Evolutionary conservation across 352 stramenopile species (phyloP), one percentile per base, ranked within the genome.

Genomic region (Phytophthora citricola): DNA sequence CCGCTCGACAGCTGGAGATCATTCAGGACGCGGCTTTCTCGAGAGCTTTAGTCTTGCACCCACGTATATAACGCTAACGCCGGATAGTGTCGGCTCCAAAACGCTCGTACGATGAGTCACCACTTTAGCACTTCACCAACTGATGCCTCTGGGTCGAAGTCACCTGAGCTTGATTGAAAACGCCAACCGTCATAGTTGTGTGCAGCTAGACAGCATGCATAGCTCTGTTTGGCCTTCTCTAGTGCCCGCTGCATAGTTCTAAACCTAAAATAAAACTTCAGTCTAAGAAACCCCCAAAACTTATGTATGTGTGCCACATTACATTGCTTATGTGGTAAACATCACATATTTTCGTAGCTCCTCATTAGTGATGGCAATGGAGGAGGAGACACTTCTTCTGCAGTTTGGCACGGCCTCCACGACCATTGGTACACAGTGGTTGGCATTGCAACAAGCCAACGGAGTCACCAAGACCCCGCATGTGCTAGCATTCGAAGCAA

Each of bases 401-500:
- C 78, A 91, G 58, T 94, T 94, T 52, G 85, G 85, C 62, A 78
- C 82, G 51, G 85, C 85, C 4, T 55, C 85, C 27, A 91, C 75
- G 52, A 83, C 85, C 22, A 79, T 92, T 43, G 80, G 82, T 58
- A 87, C 78, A 41, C 83, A 91, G 62, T 85, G 79, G 75, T 48
- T 80, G 49, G 66, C 59, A 5, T 66, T 91, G 43, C 66, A 89
- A 52, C 70, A 75, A 20, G 52, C 49, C 34, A 86, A 86, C 53
- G 62, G 58, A 34, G 52, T 66, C n/a, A 62, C 76, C 26, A 77
- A 87, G 55, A 54, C 26, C 40, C 80, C 75, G 8, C 80, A 87
- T 1, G 24, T 92, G 12, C 47, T 94, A 29, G 79, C 80, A 6
- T 94, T 94, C 40, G 85, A 94, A 71, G 85, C 85, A 0, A 94